phyloP scores from a whole-genome alignment of 176 grass and related monocot species.

The Metroxylon sagu region DNA sequence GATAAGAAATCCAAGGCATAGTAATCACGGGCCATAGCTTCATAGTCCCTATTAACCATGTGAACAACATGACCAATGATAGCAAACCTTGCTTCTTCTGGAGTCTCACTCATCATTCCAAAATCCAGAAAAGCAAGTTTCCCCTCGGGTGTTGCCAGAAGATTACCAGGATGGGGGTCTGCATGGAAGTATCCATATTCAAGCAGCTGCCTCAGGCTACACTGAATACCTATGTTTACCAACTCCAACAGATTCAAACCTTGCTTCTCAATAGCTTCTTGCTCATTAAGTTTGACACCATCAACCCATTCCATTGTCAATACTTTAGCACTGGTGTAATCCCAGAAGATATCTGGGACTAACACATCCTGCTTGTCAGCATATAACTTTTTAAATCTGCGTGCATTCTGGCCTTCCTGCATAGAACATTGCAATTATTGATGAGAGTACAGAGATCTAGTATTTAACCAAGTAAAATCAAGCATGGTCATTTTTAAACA shows the following conservation, averaged over 20 bases:
- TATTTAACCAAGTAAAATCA: too few relatives aligned
- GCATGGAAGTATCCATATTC: slow-evolving; percentile 94
- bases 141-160: slow-evolving; percentile 82
- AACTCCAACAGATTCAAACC: slow-evolving; percentile 80
- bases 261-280: slow-evolving; percentile 77
- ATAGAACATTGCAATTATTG: slow-evolving; percentile 4
- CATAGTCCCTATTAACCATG: slow-evolving; percentile 95
- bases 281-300: slow-evolving; percentile 87
- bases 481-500: too few relatives aligned
- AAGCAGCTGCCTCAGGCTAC: slow-evolving; percentile 91
- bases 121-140: slow-evolving; percentile 98
- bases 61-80: slow-evolving; percentile 95
- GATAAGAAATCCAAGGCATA: slow-evolving; percentile 85
- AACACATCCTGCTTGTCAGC: slow-evolving; percentile 90
- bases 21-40: slow-evolving; percentile 95
- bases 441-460: too few relatives aligned
- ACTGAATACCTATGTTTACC: slow-evolving; percentile 91
- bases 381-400: slow-evolving; percentile 88
- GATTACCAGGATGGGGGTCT: slow-evolving; percentile 94
- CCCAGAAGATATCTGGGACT: slow-evolving; percentile 96
- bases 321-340: slow-evolving; percentile 88
- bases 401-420: slow-evolving; percentile 94
- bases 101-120: slow-evolving; percentile 99
- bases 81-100: slow-evolving; percentile 82
- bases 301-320: slow-evolving; percentile 95